Conservation (phyloP, 345 rosid genomes). For the Hibiscus trionum region DNA sequence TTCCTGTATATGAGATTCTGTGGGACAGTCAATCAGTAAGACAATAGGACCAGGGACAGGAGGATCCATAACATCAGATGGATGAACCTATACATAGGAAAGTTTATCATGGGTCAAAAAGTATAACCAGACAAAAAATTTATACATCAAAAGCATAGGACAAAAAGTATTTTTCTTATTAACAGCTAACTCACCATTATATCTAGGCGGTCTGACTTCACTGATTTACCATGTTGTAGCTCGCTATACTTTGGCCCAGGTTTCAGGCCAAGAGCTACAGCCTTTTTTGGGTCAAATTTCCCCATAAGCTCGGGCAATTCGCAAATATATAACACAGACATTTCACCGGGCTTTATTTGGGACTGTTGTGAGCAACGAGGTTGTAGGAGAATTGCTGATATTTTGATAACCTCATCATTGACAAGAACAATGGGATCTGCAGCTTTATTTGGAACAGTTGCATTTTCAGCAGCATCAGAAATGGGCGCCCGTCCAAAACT, state of each 20-base stretch:
- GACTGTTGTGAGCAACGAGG: constrained; percentile 32
- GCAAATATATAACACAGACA: constrained; percentile 79
- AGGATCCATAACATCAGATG: constrained; percentile 96
- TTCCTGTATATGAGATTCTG: constrained; percentile 49
- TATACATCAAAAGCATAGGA: not conserved
- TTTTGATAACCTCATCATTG: constrained; percentile 72
- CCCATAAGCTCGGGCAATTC: constrained; percentile 84
- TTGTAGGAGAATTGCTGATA: constrained; percentile 61
- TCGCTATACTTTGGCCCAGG: constrained; percentile 76
- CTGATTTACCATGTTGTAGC: constrained; percentile 78
- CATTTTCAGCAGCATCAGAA: constrained; percentile 29
- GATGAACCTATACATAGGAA: constrained; percentile 54
- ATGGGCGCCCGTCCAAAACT: constrained; percentile 55
- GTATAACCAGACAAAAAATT: constrained; percentile 5
- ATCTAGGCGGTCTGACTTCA: constrained; percentile 59
- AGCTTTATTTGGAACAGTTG: constrained; percentile 27
- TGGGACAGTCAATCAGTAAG: constrained; percentile 87
- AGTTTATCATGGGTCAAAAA: constrained; percentile 8
- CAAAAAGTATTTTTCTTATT: not conserved
- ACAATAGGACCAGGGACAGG: constrained; percentile 85
- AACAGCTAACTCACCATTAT: constrained; percentile 49
- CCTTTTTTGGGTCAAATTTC: constrained; percentile 71
- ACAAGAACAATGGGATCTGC: constrained; percentile 54
- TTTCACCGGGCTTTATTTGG: constrained; percentile 53
- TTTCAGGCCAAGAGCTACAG: constrained; percentile 69